Evolutionary conservation across 176 grass and related monocot genomes (phyloP).

Genomic region (Otatea glauca): DNA sequence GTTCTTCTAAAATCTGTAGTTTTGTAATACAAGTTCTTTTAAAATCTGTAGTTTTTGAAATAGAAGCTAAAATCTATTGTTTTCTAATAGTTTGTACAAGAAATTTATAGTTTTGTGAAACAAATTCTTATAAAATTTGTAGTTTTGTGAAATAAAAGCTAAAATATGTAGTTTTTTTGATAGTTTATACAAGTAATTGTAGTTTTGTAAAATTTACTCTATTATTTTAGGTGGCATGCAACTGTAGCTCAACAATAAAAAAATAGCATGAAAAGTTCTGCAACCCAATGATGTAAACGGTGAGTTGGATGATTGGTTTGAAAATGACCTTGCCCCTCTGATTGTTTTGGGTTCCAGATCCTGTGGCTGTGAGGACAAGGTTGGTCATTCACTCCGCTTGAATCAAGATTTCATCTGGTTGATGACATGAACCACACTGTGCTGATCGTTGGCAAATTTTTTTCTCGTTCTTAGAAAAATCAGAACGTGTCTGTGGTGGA

Average conservation of each 20-base stretch:
- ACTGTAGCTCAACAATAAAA: not conserved
- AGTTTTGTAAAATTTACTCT: no score
- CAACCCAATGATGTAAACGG: not conserved
- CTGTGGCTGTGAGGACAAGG: not conserved
- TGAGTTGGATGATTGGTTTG: constrained; percentile 1
- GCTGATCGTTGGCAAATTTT: not conserved
- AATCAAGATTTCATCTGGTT: not conserved
- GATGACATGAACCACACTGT: not conserved
- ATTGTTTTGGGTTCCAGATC: constrained; percentile 10
- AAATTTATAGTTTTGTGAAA: no score
- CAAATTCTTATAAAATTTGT: no score
- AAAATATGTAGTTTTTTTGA: no score
- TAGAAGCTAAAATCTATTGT: no score
- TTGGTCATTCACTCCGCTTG: not conserved
- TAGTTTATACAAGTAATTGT: no score
- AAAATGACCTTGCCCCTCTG: not conserved
- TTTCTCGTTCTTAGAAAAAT: not conserved
- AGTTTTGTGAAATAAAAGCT: no score
- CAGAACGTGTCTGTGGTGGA: not conserved
- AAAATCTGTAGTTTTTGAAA: no score
- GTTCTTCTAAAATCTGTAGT: no score
- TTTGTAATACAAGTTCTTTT: no score
- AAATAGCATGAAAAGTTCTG: not conserved
- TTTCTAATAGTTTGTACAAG: no score
- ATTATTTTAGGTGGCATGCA: constrained; percentile 17